Conservation (phyloP, 139 green algal genomes). For the Volvox reticuliferus region DNA sequence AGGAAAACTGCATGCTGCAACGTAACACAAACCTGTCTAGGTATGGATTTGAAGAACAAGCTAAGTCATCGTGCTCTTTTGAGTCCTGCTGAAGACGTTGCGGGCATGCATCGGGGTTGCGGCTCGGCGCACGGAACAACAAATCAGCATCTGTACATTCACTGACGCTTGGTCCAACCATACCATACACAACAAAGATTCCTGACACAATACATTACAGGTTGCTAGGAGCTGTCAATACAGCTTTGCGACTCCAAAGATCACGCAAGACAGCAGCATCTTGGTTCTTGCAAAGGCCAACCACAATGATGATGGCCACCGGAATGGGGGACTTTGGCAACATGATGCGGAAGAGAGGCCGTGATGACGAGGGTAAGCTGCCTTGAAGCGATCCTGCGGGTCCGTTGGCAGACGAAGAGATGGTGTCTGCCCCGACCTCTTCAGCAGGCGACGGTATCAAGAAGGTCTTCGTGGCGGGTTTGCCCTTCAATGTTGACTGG, state of each 20-base stretch:
- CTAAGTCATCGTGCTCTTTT: too few species aligned
- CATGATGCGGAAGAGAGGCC: conserved; percentile 30
- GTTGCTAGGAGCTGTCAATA: too few species aligned
- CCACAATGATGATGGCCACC: conserved; percentile 30
- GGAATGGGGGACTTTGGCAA: conserved; percentile 19
- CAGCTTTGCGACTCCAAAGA: too few species aligned
- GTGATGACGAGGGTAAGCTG: conserved; percentile 30
- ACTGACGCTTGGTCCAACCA: too few species aligned
- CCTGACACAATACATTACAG: too few species aligned
- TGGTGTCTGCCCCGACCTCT: not conserved
- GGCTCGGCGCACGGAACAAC: too few species aligned
- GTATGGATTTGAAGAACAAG: too few species aligned
- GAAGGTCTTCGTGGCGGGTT: conserved; percentile 76
- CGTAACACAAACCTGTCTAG: not conserved
- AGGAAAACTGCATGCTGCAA: not conserved
- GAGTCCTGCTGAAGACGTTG: too few species aligned
- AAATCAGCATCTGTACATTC: too few species aligned
- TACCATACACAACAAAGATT: too few species aligned
- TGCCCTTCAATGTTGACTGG: conserved; percentile 74
- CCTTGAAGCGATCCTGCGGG: not conserved
- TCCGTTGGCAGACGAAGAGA: not conserved
- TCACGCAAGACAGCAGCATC: too few species aligned
- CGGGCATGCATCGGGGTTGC: too few species aligned
- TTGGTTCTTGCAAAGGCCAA: not conserved
- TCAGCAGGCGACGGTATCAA: conserved; percentile 38